Percentiles rank a stretch among this genome's conserved stretches.
phyloP scores from a whole-genome alignment of 345 rosid species.

The Anastatica hierochuntica region DNA sequence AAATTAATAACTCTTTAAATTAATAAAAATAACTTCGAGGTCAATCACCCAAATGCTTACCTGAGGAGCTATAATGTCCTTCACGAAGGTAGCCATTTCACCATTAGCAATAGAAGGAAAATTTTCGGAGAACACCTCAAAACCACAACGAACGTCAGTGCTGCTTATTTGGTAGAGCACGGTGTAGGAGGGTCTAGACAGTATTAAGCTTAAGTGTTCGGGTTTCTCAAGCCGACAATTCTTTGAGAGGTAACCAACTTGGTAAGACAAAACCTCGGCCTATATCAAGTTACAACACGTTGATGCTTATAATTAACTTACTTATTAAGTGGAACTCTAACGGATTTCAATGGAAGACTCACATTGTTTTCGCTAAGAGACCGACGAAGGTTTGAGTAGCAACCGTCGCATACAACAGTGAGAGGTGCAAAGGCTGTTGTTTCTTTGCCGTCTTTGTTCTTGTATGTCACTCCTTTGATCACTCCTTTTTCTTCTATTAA shows the following conservation, averaged over 20 bases:
- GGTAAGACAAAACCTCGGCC: background rate
- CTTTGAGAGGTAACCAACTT: constrained; percentile 10
- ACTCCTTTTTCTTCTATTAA: constrained; percentile 48
- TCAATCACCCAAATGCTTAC: constrained; percentile 1
- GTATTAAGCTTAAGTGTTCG: background rate
- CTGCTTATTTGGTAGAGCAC: constrained; percentile 12
- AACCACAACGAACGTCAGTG: constrained; percentile 13
- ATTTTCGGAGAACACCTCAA: constrained; percentile 3
- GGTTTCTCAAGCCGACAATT: constrained; percentile 21
- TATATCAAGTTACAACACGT: background rate
- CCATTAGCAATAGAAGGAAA: constrained; percentile 32
- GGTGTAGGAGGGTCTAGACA: background rate
- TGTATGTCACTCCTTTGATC: constrained; percentile 59
- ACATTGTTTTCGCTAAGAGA: constrained; percentile 49
- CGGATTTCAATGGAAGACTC: background rate
- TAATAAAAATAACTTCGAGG: too few relatives aligned
- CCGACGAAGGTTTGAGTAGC: constrained; percentile 70
- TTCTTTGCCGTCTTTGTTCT: constrained; percentile 34
- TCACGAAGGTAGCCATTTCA: constrained; percentile 28
- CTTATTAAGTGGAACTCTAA: too few relatives aligned
- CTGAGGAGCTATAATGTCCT: constrained; percentile 27
- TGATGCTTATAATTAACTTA: background rate
- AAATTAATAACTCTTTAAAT: too few relatives aligned
- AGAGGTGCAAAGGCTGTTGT: constrained; percentile 44
- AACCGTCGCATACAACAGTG: constrained; percentile 64